A percentile compares a stretch with the other conserved stretches of the same genome.
phyloP scores from a whole-genome alignment of 129 eudicot species.

The Arctium minus region DNA sequence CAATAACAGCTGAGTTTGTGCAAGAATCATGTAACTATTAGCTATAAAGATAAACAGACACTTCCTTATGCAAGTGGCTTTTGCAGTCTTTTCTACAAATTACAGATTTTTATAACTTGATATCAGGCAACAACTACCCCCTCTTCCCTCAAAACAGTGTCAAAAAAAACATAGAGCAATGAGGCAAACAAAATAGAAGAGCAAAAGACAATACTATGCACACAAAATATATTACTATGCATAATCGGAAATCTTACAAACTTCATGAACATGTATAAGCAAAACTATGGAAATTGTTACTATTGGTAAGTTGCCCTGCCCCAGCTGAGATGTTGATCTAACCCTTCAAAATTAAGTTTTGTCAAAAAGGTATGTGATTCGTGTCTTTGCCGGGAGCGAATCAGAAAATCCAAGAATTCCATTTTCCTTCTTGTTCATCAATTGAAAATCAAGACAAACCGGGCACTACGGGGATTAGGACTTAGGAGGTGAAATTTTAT shows the following conservation, averaged over 20 bases:
- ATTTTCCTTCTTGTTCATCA: too few species aligned
- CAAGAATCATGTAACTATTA: neutral
- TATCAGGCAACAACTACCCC: neutral
- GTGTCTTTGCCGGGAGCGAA: too few species aligned
- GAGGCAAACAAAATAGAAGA: neutral
- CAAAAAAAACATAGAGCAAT: neutral
- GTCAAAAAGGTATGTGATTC: too few species aligned
- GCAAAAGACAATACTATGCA: neutral
- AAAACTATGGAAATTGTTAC: neutral
- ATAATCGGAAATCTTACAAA: neutral
- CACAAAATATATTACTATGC: neutral
- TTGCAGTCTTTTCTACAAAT: neutral
- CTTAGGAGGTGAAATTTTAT: neutral
- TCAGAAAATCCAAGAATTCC: too few species aligned
- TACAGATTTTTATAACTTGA: neutral
- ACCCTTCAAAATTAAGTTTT: too few species aligned
- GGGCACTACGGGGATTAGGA: too few species aligned
- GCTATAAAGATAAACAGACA: neutral
- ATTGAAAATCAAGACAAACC: too few species aligned
- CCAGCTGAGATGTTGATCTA: too few species aligned
- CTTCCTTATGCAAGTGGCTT: neutral
- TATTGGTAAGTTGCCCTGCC: neutral
- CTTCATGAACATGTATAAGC: neutral
- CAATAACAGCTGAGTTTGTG: constrained; percentile 5
- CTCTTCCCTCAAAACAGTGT: neutral